Percentiles rank a stretch among this genome's conserved stretches.
These are phyloP conservation scores for Drechmeria coniospora DNA, from an alignment of 2,329 filamentous ascomycete genomes.

Conservation along the genomic window DNA sequence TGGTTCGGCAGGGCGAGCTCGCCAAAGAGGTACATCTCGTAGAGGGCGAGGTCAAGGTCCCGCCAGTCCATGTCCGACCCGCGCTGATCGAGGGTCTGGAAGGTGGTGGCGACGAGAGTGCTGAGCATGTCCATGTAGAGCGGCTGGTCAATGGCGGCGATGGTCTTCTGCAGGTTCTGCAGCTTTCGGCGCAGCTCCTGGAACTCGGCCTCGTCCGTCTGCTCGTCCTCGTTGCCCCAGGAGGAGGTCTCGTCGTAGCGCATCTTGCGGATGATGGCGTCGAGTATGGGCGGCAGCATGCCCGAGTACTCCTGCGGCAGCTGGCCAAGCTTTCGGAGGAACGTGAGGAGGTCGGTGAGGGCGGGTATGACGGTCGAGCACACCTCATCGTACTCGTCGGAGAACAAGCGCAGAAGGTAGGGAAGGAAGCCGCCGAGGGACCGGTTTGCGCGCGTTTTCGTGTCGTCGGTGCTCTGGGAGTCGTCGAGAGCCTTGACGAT, in stretches of 20 bases:
- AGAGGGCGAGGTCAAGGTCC: constrained; percentile 80
- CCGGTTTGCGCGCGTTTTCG: constrained; percentile 61
- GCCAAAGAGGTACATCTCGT: constrained; percentile 93
- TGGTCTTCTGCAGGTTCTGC: constrained; percentile 80
- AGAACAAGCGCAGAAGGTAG: constrained; percentile 82
- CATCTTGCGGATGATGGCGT: constrained; percentile 91
- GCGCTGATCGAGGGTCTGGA: constrained; percentile 62
- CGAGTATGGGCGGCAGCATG: constrained; percentile 76
- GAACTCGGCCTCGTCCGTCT: constrained; percentile 95
- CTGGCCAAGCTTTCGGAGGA: constrained; percentile 65
- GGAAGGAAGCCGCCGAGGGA: constrained; percentile 74
- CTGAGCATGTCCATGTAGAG: constrained; percentile 83
- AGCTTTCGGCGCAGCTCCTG: constrained; percentile 83
- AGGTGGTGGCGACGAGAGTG: constrained; percentile 74
- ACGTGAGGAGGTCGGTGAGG: constrained; percentile 80
- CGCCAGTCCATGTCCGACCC: constrained; percentile 77
- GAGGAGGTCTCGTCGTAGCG: constrained; percentile 87
- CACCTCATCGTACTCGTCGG: constrained; percentile 95
- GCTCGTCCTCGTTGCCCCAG: constrained; percentile 88
- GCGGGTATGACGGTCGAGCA: constrained; percentile 92
- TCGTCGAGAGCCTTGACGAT: constrained; percentile 77
- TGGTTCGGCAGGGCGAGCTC: constrained; percentile 83
- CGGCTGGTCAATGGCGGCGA: constrained; percentile 74
- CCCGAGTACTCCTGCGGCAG: constrained; percentile 62
- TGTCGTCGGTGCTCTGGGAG: constrained; percentile 40